Percentiles rank a stretch among this genome's conserved stretches.
Evolutionary conservation across 2,329 filamentous ascomycete species (phyloP).

Genomic region (Ascochyta rabiei): DNA sequence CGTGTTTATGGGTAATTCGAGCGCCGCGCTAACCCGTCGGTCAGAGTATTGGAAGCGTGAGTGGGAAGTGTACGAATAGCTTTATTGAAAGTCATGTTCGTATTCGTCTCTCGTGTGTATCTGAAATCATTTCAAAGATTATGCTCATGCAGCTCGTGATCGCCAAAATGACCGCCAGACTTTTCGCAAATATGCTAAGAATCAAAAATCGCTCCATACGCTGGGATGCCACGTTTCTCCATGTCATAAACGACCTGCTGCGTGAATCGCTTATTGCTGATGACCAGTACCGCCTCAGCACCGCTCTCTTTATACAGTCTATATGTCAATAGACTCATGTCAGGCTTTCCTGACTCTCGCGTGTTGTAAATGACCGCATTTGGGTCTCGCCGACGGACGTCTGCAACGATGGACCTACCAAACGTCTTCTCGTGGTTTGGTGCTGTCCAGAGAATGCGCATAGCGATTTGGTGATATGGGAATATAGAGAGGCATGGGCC

Average conservation of each 20-base stretch:
- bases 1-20: too few relatives aligned
- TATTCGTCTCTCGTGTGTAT: neutral
- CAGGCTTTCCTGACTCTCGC: constrained; percentile 63
- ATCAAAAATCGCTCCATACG: constrained; percentile 79
- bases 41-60: too few relatives aligned
- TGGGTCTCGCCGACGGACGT: constrained; percentile 64
- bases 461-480: constrained; percentile 53
- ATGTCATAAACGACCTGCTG: constrained; percentile 72
- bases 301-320: constrained; percentile 57
- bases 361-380: constrained; percentile 74
- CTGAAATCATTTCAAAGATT: neutral
- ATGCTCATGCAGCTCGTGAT: neutral
- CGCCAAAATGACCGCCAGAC: neutral
- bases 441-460: constrained; percentile 74
- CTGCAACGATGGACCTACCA: constrained; percentile 63
- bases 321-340: constrained; percentile 66
- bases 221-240: constrained; percentile 69
- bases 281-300: constrained; percentile 74
- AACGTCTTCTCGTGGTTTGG: constrained; percentile 69
- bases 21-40: too few relatives aligned
- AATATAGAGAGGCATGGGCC: constrained; percentile 59
- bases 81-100: neutral
- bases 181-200: constrained; percentile 41
- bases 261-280: constrained; percentile 75
- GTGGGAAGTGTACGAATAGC: too few relatives aligned